Conservation (phyloP, 176 grass and related monocot species). For the Echinochloa phyllopogon region DNA sequence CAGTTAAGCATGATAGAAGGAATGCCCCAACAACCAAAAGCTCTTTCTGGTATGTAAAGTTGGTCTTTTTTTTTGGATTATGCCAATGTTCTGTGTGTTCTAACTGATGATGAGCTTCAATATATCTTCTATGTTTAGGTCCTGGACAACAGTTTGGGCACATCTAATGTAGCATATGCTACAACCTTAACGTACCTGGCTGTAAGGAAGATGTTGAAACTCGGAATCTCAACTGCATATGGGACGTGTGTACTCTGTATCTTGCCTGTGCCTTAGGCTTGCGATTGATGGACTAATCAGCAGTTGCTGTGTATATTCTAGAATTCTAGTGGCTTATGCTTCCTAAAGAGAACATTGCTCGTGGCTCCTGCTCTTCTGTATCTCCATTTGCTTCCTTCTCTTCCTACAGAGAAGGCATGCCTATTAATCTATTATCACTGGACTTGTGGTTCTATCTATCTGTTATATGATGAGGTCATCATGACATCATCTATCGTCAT, state of each 20-base stretch:
- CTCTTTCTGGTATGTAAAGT: constrained; percentile 69
- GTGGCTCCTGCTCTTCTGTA: background rate
- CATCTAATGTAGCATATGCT: constrained; percentile 17
- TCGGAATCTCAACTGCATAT: constrained; percentile 24
- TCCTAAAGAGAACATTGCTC: constrained; percentile 17
- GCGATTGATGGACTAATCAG: constrained; percentile 10
- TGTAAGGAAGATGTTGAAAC: constrained; percentile 42
- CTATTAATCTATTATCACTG: background rate
- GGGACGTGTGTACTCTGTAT: constrained; percentile 12
- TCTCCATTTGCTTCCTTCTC: background rate
- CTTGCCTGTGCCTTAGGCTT: background rate
- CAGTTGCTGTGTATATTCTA: constrained; percentile 30
- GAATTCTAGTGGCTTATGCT: background rate
- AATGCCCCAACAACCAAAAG: constrained; percentile 71
- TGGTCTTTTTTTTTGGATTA: constrained; percentile 23
- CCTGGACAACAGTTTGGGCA: constrained; percentile 58
- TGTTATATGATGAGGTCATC: too few species aligned
- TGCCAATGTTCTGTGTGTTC: constrained; percentile 9
- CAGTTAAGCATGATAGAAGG: constrained; percentile 91
- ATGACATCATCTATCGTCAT: too few species aligned
- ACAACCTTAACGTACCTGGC: background rate
- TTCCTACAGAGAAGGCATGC: background rate
- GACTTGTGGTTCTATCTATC: too few species aligned
- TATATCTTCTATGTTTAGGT: constrained; percentile 37
- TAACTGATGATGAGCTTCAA: constrained; percentile 24